These are phyloP conservation scores for Solanum corneliomulleri DNA, from an alignment of 257 asterid genomes.

Conservation along the genomic window DNA sequence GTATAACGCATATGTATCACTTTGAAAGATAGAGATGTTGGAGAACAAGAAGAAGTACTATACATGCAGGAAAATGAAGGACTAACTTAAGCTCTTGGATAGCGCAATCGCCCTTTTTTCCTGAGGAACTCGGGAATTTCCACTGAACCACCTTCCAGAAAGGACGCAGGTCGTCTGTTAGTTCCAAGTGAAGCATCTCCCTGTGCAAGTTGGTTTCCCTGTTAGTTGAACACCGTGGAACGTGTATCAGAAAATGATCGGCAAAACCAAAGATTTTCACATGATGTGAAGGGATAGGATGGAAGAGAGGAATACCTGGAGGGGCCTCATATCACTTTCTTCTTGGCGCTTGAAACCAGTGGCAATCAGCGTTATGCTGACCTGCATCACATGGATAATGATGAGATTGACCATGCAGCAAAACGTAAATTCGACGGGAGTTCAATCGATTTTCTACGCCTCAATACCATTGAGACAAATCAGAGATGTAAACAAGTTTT, in stretches of 20 bases:
- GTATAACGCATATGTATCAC: background rate
- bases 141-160: conserved; percentile 55
- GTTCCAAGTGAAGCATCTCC: conserved; percentile 47
- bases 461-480: background rate
- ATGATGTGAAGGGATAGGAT: background rate
- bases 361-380: conserved; percentile 86
- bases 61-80: background rate
- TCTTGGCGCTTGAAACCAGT: conserved; percentile 96
- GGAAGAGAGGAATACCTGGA: conserved; percentile 41
- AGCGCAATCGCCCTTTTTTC: conserved; percentile 80
- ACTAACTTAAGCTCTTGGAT: conserved; percentile 59
- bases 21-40: background rate
- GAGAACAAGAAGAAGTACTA: too few relatives aligned
- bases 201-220: conserved; percentile 58
- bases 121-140: conserved; percentile 87
- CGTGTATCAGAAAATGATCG: background rate
- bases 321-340: conserved; percentile 61
- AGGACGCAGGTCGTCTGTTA: conserved; percentile 57
- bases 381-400: conserved; percentile 29
- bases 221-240: background rate
- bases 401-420: background rate
- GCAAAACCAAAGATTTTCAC: background rate
- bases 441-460: background rate
- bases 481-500: background rate
- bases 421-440: background rate